Evolutionary conservation across 805 yeast species (phyloP), one percentile per base, ranked within the genome.

Genomic region (Cyberlindnera bimundalis): DNA sequence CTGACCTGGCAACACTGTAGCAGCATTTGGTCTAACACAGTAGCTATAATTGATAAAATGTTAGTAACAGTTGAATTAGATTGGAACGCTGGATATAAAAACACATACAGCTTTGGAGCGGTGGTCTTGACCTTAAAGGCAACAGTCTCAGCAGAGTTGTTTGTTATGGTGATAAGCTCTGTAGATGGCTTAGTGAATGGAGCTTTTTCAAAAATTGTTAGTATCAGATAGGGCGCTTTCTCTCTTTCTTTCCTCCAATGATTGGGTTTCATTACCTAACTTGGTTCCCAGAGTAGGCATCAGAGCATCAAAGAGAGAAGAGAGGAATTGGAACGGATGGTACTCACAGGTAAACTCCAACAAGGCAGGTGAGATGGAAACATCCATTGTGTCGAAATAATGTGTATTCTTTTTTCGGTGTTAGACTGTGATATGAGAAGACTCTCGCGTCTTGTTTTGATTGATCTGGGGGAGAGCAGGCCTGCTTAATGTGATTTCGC

Each of bases 121-220:
- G 99, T 93, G 33, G 99, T 91, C 69, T 91, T 93, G 59, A 93
- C 97, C 70, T 93, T 93, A 74, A 88, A 93, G 23, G 96, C 96
- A 33, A 81, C 71, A 24, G 79, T 67, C 40, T 71, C 70, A 13
- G 76, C 63, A 29, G 82, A 68, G 53, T 79, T 81, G 62, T 84
- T 84, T 29, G 70, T 61, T 48, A 73, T 64, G 29, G 64, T 72
- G 46, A 66, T 65, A 41, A 56, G 61, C 59, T 81, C 83, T 14
- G 93, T 82, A 31, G 82, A 75, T 51, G 84, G 79, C 53, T 76
- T 73, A 51, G 84, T 76, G 61, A 87, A 80, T 32, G 95, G 88
- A 46, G 90, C 95, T 83, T n/a, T n/a, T n/a, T n/a, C n/a, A n/a
- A n/a, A n/a, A n/a, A n/a, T n/a, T n/a, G n/a, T n/a, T n/a, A n/a